Evolutionary conservation across 768 basidiomycete genomes (phyloP), one percentile per base, ranked within the genome.

Genomic region (Tylopilus rubrobrunneus): DNA sequence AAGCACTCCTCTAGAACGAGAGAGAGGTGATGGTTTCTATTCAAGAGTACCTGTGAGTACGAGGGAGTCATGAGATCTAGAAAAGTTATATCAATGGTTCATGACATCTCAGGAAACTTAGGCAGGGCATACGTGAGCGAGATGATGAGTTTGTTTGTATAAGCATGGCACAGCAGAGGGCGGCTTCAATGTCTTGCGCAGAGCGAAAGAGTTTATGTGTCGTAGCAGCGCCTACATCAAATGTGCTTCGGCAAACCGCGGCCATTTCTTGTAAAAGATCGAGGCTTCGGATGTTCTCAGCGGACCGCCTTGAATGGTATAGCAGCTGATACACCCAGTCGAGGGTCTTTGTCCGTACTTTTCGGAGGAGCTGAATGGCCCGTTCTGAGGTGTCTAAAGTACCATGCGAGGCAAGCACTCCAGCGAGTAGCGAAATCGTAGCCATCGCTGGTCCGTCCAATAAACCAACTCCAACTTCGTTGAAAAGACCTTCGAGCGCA

Each of bases 291-390:
- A 25, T 60, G 4, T 58, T 49, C 7, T 44, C 56, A 3, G 42
- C 40, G 17, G 56, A 31, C 31, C 7, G 37, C 1, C 23, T 9
- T 15, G 63, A 56, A 17, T 66, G 69, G 1, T 25, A n/a, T 0
- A 58, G 55, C 6, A 78, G 53, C n/a, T 77, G 58, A 1, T 48
- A 31, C 49, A 75, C 67, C 76, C 79, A 80, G 4, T 54, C 50
- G 31, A 71, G 68, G 3, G 67, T 56, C n/a, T 67, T 67, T 6
- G 41, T 11, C n/a, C 78, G 70, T 33, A 70, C 63, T 14, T 49
- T 54, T 3, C 64, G 67, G 36, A 78, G 66, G 10, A 77, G 61
- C 5, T 2, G 23, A 42, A 65, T 31, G 31, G 31, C 10, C 31
- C 31, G 31, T 11, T 31, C 8, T 11, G 31, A 31, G 31, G 10